A percentile compares a stretch with the other conserved stretches of the same genome.
These are phyloP conservation scores for Exophiala oligosperma DNA, from an alignment of 2,329 filamentous ascomycete genomes.

Conservation along the genomic window DNA sequence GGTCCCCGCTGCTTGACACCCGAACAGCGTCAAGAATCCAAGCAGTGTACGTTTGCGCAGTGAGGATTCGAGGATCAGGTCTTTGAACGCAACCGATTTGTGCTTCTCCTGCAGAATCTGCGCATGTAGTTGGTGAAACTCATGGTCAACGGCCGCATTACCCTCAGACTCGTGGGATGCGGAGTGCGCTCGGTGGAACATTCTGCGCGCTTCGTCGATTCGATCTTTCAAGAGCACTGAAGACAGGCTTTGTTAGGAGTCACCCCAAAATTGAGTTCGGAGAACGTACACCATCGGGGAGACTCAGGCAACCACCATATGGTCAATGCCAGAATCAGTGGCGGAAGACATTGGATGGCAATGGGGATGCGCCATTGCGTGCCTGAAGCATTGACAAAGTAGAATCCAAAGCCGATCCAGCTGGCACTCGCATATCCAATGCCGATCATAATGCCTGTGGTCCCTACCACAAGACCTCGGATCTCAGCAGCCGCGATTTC, in stretches of 20 bases:
- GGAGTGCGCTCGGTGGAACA: too few relatives aligned
- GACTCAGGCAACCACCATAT: conserved; percentile 36
- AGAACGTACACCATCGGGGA: conserved; percentile 25
- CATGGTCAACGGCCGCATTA: too few relatives aligned
- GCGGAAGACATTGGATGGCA: conserved; percentile 10
- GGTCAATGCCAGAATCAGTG: conserved; percentile 37
- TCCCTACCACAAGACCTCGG: conserved; percentile 18
- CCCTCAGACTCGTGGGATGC: too few relatives aligned
- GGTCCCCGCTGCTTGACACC: too few relatives aligned
- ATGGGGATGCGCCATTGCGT: conserved; percentile 19
- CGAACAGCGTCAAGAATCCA: too few relatives aligned
- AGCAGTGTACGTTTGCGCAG: too few relatives aligned
- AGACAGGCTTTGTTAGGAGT: background rate
- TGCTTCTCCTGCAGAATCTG: too few relatives aligned
- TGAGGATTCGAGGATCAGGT: too few relatives aligned
- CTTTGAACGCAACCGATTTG: too few relatives aligned
- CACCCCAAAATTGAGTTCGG: background rate
- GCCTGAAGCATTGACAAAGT: conserved; percentile 4
- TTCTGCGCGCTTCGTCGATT: too few relatives aligned
- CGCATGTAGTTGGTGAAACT: too few relatives aligned
- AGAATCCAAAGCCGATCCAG: conserved; percentile 18
- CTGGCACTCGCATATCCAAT: conserved; percentile 10
- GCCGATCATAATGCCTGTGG: conserved; percentile 11
- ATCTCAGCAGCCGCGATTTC: background rate
- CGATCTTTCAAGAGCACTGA: background rate